A percentile compares a stretch with the other conserved stretches of the same genome.
Evolutionary conservation across 768 basidiomycete genomes (phyloP).

Genomic region (Hericium erinaceus): DNA sequence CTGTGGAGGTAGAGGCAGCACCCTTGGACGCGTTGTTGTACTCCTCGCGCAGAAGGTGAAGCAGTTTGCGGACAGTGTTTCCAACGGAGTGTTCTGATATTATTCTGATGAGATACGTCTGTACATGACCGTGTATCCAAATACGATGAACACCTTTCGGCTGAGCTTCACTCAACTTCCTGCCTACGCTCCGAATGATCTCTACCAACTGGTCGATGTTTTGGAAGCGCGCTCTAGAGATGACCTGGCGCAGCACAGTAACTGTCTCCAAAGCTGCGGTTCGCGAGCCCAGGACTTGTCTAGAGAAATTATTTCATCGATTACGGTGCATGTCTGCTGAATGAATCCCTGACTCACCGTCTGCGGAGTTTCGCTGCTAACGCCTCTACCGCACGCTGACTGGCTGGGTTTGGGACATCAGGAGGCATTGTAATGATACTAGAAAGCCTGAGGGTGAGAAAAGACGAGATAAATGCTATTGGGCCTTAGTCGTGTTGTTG

Average conservation of each 20-base stretch:
- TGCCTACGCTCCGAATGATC: constrained; percentile 72
- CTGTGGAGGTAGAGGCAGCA: constrained; percentile 26
- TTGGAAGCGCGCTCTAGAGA: constrained; percentile 77
- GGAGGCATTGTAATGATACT: constrained; percentile 30
- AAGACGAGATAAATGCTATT: too few species aligned
- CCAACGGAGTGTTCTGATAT: constrained; percentile 83
- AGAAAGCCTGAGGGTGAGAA: too few species aligned
- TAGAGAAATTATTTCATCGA: constrained; percentile 22
- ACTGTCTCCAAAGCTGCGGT: constrained; percentile 86
- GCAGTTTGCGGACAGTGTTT: constrained; percentile 86
- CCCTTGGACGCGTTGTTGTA: constrained; percentile 71
- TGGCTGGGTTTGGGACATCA: constrained; percentile 27
- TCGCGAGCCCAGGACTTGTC: constrained; percentile 87
- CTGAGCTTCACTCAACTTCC: constrained; percentile 79
- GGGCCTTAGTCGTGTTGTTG: too few species aligned
- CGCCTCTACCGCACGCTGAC: constrained; percentile 55
- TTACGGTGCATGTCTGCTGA: not conserved
- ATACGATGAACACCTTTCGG: constrained; percentile 65
- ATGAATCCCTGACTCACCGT: constrained; percentile 40
- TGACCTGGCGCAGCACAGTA: constrained; percentile 79
- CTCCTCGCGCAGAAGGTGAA: constrained; percentile 93
- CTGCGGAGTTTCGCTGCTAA: constrained; percentile 62
- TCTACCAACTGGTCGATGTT: constrained; percentile 80
- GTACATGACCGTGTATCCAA: constrained; percentile 5
- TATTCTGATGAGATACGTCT: not conserved